Conservation (phyloP, 345 rosid species). For the Heritiera fomes region DNA sequence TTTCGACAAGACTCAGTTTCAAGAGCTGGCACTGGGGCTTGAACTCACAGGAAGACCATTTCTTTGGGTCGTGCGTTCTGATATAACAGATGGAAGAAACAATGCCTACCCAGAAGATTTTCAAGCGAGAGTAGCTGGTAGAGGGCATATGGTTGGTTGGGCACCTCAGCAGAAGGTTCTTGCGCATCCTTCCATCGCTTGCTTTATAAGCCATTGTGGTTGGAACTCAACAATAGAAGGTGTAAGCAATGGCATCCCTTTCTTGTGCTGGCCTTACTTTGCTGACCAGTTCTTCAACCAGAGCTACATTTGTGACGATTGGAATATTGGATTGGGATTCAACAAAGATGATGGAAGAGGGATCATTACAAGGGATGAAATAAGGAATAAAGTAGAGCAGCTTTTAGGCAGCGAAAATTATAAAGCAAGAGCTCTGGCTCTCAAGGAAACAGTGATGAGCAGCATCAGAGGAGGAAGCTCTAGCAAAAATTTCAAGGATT, state of each 20-base stretch:
- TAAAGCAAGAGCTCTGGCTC: neutral
- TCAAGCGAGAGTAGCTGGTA: neutral
- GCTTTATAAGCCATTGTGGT: conserved; percentile 39
- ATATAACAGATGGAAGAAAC: neutral
- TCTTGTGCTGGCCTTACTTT: conserved; percentile 48
- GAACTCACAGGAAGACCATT: conserved; percentile 5
- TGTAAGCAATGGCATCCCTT: conserved; percentile 36
- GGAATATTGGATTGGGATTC: too few species aligned
- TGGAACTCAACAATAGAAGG: conserved; percentile 48
- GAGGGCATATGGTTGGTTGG: conserved; percentile 14
- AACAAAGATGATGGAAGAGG: too few species aligned
- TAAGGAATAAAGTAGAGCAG: neutral
- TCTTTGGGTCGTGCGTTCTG: conserved; percentile 13
- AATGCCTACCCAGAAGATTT: conserved; percentile 2
- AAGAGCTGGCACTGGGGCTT: conserved; percentile 13
- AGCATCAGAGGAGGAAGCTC: neutral
- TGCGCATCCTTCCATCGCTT: conserved; percentile 17
- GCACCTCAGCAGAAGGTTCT: conserved; percentile 5
- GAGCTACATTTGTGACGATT: conserved; percentile 4
- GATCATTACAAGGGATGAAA: neutral
- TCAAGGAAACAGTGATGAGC: conserved; percentile 5
- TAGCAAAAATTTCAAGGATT: conserved; percentile 1
- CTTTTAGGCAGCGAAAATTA: neutral
- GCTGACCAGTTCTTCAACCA: conserved; percentile 35
- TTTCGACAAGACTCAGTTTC: neutral